Conservation (phyloP, 2,329 filamentous ascomycete species). For the Diaporthe capsici region DNA sequence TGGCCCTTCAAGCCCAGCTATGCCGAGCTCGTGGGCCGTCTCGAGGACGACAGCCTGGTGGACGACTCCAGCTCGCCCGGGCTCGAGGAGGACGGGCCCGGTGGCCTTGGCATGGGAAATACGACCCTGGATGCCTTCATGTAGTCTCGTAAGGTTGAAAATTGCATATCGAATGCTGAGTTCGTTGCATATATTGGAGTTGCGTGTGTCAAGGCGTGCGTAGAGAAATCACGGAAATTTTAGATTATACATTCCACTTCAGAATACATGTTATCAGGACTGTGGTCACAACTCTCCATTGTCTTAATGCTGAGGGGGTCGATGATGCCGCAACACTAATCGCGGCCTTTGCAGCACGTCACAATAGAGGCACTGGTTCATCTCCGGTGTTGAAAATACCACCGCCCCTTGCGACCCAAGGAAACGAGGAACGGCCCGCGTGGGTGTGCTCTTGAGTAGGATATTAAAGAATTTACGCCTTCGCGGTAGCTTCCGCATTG, state of each 20-base stretch:
- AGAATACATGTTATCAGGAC: too few relatives aligned
- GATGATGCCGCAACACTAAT: background rate
- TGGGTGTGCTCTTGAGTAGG: background rate
- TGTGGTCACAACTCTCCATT: background rate
- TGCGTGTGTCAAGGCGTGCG: background rate
- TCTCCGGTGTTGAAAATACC: too few relatives aligned
- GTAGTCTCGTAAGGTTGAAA: background rate
- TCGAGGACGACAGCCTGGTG: constrained; percentile 49
- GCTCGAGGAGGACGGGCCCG: background rate
- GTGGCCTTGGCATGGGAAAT: constrained; percentile 3
- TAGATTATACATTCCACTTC: background rate
- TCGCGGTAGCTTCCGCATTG: background rate
- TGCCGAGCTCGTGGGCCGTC: constrained; percentile 61
- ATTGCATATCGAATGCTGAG: background rate
- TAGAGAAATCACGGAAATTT: background rate
- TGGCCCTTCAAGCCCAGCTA: constrained; percentile 75
- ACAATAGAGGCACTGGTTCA: background rate
- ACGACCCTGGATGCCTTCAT: constrained; percentile 24
- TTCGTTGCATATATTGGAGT: constrained; percentile 10
- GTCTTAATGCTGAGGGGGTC: background rate
- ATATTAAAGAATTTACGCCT: background rate
- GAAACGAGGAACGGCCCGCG: background rate
- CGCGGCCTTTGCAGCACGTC: background rate
- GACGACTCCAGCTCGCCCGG: constrained; percentile 22
- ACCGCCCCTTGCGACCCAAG: background rate